Evolutionary conservation across 495 filamentous ascomycete genomes (phyloP), one percentile per base, ranked within the genome.

Genomic region (Parathielavia appendiculata): DNA sequence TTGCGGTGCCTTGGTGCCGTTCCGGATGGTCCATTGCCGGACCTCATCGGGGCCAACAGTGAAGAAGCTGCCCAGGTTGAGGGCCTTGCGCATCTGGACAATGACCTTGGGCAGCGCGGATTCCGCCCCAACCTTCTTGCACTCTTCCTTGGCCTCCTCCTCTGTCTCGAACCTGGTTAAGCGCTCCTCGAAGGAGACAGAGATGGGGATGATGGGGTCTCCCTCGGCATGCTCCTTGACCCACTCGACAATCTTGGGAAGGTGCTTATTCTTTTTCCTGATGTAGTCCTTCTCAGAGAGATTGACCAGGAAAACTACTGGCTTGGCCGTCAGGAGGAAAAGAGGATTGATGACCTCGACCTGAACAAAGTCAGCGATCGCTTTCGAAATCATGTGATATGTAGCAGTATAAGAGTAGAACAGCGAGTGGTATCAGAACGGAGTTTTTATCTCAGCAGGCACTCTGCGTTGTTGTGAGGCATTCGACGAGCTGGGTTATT

Each of bases 401-500:
- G 69, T 66, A 61, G 61, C 45, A 81, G 80, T 72, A 57, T 30
- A 23, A 23, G 38, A 44, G 32, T 38, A 23, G 13, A 4, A 34
- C 35, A 36, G 11, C 30, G 12, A 5, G 41, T 20, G 6, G 30
- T 77, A 64, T 76, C 79, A 82, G 79, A 79, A 64, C 60, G 69
- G 63, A 69, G 60, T 76, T 73, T 78, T 86, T 74, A 86, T 96
- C 89, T 95, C 93, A 97, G 74, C 65, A 83, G 79, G 82, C 77
- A 75, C 84, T 86, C 86, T 80, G 78, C 82, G 81, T 86, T 43
- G 71, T 78, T 77, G 71, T 71, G 79, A 81, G 86, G 79, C 83
- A 83, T 86, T 97, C 93, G 84, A 95, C 86, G 93, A 98, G 93
- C 93, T 98, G 93, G 93, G 93, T 88, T 96, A 62, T 91, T 88